Base-by-base conservation (phyloP, 352 stramenopile species). In the Phytophthora sansomeana region DNA sequence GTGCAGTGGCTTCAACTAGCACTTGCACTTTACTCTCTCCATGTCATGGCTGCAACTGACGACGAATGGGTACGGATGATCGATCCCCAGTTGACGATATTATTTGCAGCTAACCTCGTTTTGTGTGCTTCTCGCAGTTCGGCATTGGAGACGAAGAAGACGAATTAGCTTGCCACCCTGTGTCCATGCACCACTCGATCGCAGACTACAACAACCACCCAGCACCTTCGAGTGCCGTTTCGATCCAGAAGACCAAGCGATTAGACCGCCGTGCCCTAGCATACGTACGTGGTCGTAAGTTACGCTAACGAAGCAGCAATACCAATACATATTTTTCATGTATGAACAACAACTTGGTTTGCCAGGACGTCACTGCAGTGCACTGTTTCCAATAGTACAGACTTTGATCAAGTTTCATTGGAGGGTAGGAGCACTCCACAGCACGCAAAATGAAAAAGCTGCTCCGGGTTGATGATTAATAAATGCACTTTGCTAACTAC, bases 1-100 rank as follows among this genome's bases (percentile, higher is more conserved):
- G 86, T 96, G 11, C 88, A 96, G 59, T 96, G 88, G 88, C 76
- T 92, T 21, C 88, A 96, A 30, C 74, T 94, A 48, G 78, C 86
- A 1, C 43, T 96, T 14, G 88, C 88, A n/a, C 77, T 96, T 2
- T 95, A 94, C 60, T 95, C 88, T 6, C 54, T 96, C 13, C 82
- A 96, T 56, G 68, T 82, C 43, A 93, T 94, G 83, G 81, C 87
- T 10, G 68, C 75, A 10, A 77, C 73, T 5, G 81, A 93, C n/a
- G 78, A 95, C 55, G 81, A 93, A 57, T 95, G 82, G 88, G 86
- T 94, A 74, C 41, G 77, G 56, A 74, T 38, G 77, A 57, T 24
- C 6, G n/a, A 9, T 33, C 14, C 0, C 5, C 26, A 29, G 39
- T 4, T 28, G 24, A 9, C 42, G 5, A 44, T 39, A 46, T 9